Conservation (phyloP, 176 grass and related monocot genomes). For the Musa troglodytarum region DNA sequence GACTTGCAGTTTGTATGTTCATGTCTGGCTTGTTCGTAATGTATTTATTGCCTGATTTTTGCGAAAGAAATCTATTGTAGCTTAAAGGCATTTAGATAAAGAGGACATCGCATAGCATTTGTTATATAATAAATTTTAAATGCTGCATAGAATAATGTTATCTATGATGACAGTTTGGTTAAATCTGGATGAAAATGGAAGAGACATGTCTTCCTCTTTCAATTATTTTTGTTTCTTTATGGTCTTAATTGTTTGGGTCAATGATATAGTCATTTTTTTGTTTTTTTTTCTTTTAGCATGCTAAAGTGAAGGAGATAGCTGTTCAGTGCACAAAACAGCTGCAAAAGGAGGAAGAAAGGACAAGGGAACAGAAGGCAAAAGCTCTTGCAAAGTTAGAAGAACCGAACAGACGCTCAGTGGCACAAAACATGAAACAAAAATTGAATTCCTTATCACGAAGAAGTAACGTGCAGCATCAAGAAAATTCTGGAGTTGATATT, state of each 20-base stretch:
- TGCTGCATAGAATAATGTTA: neutral
- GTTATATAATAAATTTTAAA: neutral
- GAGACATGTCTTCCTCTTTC: neutral
- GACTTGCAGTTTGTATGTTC: neutral
- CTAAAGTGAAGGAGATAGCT: conserved; percentile 78
- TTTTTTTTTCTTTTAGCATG: conserved; percentile 33
- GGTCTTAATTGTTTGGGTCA: neutral
- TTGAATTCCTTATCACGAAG: conserved; percentile 14
- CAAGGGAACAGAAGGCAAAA: conserved; percentile 79
- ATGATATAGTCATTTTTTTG: conserved; percentile 11
- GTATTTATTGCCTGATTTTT: neutral
- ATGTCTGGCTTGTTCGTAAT: neutral
- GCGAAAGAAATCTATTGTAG: neutral
- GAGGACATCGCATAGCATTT: too few species aligned
- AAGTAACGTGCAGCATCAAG: conserved; percentile 21
- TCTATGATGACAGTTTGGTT: neutral
- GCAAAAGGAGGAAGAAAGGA: conserved; percentile 76
- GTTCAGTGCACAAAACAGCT: conserved; percentile 70
- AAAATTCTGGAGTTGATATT: conserved; percentile 25
- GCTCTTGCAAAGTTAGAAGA: conserved; percentile 88
- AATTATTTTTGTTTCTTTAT: neutral
- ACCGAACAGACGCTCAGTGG: conserved; percentile 56
- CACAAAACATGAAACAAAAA: conserved; percentile 31
- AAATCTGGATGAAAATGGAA: neutral
- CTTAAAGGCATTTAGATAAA: neutral